These are phyloP conservation scores for Geotrichum cucujoidarum DNA, from an alignment of 1,139 yeast genomes.

Conservation along the genomic window DNA sequence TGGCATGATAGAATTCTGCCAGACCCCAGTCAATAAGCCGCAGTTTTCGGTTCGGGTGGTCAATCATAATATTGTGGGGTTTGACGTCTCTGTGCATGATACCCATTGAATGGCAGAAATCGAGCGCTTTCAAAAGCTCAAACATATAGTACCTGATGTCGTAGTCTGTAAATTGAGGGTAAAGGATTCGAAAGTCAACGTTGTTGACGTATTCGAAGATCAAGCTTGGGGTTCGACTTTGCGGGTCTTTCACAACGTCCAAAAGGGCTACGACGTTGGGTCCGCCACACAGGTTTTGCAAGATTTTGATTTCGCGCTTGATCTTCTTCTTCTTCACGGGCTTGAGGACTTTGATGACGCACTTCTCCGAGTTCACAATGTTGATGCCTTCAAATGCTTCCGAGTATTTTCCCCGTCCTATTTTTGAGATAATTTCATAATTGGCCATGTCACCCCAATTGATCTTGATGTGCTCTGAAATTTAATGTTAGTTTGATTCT, in stretches of 20 bases:
- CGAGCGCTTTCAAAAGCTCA: slow-evolving; percentile 77
- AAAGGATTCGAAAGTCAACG: slow-evolving; percentile 77
- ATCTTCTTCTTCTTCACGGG: slow-evolving; percentile 93
- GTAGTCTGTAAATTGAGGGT: slow-evolving; percentile 70
- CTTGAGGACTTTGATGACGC: slow-evolving; percentile 82
- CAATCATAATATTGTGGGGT: slow-evolving; percentile 96
- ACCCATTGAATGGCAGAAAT: slow-evolving; percentile 90
- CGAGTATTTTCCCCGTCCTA: slow-evolving; percentile 91
- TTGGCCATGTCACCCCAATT: slow-evolving; percentile 56
- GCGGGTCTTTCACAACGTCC: slow-evolving; percentile 69
- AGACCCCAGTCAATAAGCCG: slow-evolving; percentile 94
- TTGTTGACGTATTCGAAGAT: slow-evolving; percentile 83
- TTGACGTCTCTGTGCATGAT: slow-evolving; percentile 96
- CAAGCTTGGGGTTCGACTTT: slow-evolving; percentile 67
- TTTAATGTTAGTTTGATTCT: background rate
- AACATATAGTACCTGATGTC: slow-evolving; percentile 84
- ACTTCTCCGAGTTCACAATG: slow-evolving; percentile 29
- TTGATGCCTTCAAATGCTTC: slow-evolving; percentile 81
- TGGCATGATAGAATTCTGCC: slow-evolving; percentile 91
- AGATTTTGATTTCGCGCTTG: slow-evolving; percentile 81
- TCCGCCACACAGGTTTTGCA: slow-evolving; percentile 75
- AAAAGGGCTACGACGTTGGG: slow-evolving; percentile 71
- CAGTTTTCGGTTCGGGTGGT: slow-evolving; percentile 59
- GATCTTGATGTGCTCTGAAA: slow-evolving; percentile 38
- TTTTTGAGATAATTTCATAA: slow-evolving; percentile 79